phyloP scores from a whole-genome alignment of 257 asterid species.

The Solanum arcanum region DNA sequence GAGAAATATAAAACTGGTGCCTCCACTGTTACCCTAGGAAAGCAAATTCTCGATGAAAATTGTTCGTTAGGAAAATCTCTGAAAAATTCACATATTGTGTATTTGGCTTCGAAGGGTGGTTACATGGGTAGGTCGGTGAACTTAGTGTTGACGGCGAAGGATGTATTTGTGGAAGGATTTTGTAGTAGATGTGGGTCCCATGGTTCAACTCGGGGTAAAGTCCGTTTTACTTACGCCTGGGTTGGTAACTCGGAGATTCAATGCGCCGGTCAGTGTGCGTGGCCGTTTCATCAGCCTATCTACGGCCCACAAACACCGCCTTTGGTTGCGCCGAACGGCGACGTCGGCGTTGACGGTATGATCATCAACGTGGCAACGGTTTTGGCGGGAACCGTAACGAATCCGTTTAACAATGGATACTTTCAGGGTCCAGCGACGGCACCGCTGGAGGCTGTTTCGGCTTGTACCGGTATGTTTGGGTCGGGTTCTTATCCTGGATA shows the following conservation, averaged over 20 bases:
- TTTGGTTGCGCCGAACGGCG: slow-evolving; percentile 56
- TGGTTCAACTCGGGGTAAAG: slow-evolving; percentile 43
- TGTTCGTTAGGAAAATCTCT: slow-evolving; percentile 47
- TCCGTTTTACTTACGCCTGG: slow-evolving; percentile 63
- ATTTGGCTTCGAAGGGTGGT: slow-evolving; percentile 56
- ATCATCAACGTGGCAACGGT: slow-evolving; percentile 58
- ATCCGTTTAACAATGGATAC: slow-evolving; percentile 59
- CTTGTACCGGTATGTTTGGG: slow-evolving; percentile 65
- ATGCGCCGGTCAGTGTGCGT: slow-evolving; percentile 78
- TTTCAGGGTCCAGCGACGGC: slow-evolving; percentile 66
- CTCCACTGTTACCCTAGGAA: slow-evolving; percentile 26
- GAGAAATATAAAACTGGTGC: slow-evolving; percentile 36
- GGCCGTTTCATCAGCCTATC: slow-evolving; percentile 82
- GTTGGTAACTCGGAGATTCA: slow-evolving; percentile 65
- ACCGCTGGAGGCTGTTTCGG: slow-evolving; percentile 76
- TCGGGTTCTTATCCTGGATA: slow-evolving; percentile 71
- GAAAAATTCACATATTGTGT: slow-evolving; percentile 28
- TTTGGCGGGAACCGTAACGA: slow-evolving; percentile 68
- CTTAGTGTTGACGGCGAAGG: slow-evolving; percentile 62
- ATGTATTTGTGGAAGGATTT: slow-evolving; percentile 61
- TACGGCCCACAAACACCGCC: slow-evolving; percentile 81
- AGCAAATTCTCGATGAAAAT: slow-evolving; percentile 41
- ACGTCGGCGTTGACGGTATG: slow-evolving; percentile 74
- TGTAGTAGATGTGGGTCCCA: slow-evolving; percentile 68
- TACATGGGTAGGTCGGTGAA: slow-evolving; percentile 30